Evolutionary conservation across 257 asterid species (phyloP).

Genomic region (Echites panduratus): DNA sequence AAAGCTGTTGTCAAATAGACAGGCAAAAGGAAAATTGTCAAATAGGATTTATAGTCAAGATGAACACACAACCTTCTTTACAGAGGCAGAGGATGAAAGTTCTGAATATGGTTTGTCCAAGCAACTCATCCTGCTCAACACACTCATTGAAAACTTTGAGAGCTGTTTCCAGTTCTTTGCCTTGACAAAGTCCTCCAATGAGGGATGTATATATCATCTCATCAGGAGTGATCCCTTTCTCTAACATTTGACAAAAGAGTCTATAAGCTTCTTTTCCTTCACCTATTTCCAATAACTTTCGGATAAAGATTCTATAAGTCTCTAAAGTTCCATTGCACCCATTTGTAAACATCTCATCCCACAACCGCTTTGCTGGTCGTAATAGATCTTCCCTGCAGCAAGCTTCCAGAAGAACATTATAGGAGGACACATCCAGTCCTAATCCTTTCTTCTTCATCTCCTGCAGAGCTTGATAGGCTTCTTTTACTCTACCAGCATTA

Average conservation of each 20-base stretch:
- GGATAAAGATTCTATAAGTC: slow-evolving; percentile 54
- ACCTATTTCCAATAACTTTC: slow-evolving; percentile 46
- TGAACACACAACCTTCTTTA: slow-evolving; percentile 41
- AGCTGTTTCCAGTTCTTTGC: slow-evolving; percentile 46
- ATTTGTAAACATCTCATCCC: slow-evolving; percentile 94
- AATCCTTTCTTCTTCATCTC: slow-evolving; percentile 83
- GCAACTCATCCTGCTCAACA: slow-evolving; percentile 41
- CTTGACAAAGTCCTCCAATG: slow-evolving; percentile 57
- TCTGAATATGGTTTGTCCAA: slow-evolving; percentile 35
- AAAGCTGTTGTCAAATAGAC: background rate
- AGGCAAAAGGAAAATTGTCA: slow-evolving; percentile 1
- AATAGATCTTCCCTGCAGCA: slow-evolving; percentile 74
- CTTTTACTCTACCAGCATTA: slow-evolving; percentile 57
- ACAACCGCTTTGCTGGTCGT: slow-evolving; percentile 79
- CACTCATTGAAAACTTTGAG: slow-evolving; percentile 40
- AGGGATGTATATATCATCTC: slow-evolving; percentile 42
- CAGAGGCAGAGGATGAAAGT: slow-evolving; percentile 50
- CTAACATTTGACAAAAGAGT: slow-evolving; percentile 63
- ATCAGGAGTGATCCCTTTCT: slow-evolving; percentile 55
- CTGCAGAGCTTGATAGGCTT: slow-evolving; percentile 60
- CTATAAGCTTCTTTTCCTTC: slow-evolving; percentile 65
- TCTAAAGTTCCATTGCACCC: slow-evolving; percentile 62
- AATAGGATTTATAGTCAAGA: background rate
- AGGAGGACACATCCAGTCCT: slow-evolving; percentile 49
- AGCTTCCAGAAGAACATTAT: slow-evolving; percentile 75